These are phyloP conservation scores for Lasiosphaeria miniovina DNA, from an alignment of 495 filamentous ascomycete genomes.

Conservation along the genomic window DNA sequence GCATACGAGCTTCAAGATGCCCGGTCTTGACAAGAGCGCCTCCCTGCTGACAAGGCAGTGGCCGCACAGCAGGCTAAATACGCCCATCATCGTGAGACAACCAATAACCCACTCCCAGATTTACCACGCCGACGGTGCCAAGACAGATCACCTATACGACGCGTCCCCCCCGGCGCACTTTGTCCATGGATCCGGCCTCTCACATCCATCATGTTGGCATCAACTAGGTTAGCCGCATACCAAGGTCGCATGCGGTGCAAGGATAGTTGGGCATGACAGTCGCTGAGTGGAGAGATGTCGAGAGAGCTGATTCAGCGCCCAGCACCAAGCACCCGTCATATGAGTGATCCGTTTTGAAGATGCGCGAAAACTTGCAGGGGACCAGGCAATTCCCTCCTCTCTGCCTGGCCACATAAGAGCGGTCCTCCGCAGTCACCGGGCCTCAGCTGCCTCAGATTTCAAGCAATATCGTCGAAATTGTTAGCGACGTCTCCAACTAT, in stretches of 20 bases:
- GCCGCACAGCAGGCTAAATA: no score
- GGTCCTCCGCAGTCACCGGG: neutral
- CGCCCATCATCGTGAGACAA: no score
- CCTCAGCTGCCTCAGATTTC: neutral
- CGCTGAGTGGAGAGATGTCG: conserved; percentile 7
- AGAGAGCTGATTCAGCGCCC: conserved; percentile 18
- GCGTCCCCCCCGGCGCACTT: neutral
- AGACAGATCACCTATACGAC: neutral
- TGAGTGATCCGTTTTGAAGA: neutral
- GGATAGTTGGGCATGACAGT: neutral
- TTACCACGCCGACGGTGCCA: neutral
- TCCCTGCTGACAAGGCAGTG: no score
- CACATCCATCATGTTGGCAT: neutral
- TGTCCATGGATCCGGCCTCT: conserved; percentile 7
- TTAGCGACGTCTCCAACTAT: neutral
- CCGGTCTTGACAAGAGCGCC: no score
- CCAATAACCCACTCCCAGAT: no score
- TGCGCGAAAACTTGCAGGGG: neutral
- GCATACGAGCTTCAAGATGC: no score
- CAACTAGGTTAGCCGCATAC: conserved; percentile 7
- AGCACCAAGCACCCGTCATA: conserved; percentile 1
- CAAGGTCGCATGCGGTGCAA: neutral
- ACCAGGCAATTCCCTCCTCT: neutral
- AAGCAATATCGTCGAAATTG: neutral
- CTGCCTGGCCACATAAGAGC: conserved; percentile 7